Percentiles rank a stretch among this genome's conserved stretches.
These are phyloP conservation scores for Miamiensis avidus DNA, from an alignment of 169 alveolate genomes.

Conservation along the genomic window DNA sequence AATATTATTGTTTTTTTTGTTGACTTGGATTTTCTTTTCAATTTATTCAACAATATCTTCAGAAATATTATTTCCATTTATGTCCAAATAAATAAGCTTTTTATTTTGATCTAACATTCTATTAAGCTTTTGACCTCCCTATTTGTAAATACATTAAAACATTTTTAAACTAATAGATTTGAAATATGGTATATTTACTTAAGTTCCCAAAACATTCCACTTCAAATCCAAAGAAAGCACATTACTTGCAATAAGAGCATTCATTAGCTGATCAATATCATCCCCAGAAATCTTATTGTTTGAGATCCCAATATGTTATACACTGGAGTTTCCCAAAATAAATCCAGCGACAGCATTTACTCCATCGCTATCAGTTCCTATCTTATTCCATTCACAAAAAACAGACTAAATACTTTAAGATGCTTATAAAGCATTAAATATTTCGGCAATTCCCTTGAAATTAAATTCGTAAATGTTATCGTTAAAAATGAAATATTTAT, in stretches of 20 bases:
- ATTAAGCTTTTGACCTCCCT: conserved; percentile 29
- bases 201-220: conserved; percentile 41
- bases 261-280: conserved; percentile 28
- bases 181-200: background rate
- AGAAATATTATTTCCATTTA: conserved; percentile 37
- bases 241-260: conserved; percentile 39
- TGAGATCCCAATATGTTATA: conserved; percentile 31
- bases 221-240: conserved; percentile 43
- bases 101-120: conserved; percentile 24
- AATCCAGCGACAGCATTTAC: conserved; percentile 38
- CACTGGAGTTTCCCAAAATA: conserved; percentile 29
- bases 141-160: too few species aligned
- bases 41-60: conserved; percentile 19
- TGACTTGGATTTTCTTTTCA: conserved; percentile 34
- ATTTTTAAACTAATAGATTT: background rate
- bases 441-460: conserved; percentile 33
- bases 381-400: conserved; percentile 42
- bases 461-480: too few species aligned
- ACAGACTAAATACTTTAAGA: conserved; percentile 17
- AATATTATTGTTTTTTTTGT: conserved; percentile 34
- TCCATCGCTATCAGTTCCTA: conserved; percentile 35
- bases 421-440: conserved; percentile 33
- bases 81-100: conserved; percentile 31
- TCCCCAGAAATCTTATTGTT: conserved; percentile 42
- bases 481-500: background rate